Conservation (phyloP, 1,284 basidiomycete species). For the Ceratobasidium sp. region DNA sequence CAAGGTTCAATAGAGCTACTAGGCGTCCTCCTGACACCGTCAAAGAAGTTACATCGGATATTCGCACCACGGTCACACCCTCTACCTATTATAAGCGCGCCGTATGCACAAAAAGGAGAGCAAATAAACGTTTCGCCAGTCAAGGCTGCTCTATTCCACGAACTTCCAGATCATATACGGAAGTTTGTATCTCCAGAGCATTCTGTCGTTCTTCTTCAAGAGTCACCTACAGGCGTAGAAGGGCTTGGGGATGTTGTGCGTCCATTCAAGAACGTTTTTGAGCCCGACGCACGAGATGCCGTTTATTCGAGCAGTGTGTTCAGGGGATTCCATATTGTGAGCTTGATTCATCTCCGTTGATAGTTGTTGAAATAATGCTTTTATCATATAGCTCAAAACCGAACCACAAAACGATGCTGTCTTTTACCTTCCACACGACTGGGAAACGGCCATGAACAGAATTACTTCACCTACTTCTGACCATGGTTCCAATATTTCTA, state of each 20-base stretch:
- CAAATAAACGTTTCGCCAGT: conserved; percentile 25
- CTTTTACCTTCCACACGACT: conserved; percentile 65
- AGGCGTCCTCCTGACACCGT: conserved; percentile 62
- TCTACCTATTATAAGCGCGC: conserved; percentile 63
- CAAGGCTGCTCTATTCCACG: conserved; percentile 39
- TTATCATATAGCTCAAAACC: conserved; percentile 47
- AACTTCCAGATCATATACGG: conserved; percentile 36
- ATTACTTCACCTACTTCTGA: conserved; percentile 43
- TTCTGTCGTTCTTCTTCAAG: conserved; percentile 65
- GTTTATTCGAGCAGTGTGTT: conserved; percentile 57
- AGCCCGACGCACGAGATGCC: conserved; percentile 55
- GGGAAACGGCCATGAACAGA: conserved; percentile 62
- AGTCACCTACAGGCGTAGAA: conserved; percentile 67
- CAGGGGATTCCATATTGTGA: conserved; percentile 66
- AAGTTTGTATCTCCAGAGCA: conserved; percentile 46
- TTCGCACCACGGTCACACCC: conserved; percentile 76
- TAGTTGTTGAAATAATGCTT: conserved; percentile 20
- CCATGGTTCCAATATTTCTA: conserved; percentile 17
- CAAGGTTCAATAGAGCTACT: conserved; percentile 64
- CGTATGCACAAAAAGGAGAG: neutral
- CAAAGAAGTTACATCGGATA: conserved; percentile 58
- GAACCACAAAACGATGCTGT: conserved; percentile 48
- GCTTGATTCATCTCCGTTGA: conserved; percentile 48
- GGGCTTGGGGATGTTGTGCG: conserved; percentile 70
- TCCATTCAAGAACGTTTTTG: conserved; percentile 69